A percentile compares a stretch with the other conserved stretches of the same genome.
phyloP scores from a whole-genome alignment of 1,284 basidiomycete genomes.

The Psilocybe mexicana region DNA sequence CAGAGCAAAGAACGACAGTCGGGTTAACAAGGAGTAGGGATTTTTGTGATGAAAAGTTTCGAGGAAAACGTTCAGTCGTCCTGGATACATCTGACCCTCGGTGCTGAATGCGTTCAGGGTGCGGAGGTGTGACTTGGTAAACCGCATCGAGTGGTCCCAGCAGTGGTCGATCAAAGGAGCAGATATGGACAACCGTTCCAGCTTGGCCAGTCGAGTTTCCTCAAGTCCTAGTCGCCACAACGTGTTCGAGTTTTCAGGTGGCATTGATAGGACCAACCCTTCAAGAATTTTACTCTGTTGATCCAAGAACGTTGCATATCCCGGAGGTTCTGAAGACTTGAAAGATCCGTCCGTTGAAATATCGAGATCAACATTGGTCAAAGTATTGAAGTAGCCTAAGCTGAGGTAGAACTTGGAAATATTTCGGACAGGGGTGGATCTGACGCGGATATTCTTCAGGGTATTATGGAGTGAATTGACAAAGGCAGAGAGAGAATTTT shows the following conservation, averaged over 20 bases:
- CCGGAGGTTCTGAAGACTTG: background rate
- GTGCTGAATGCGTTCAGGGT: conserved; percentile 2
- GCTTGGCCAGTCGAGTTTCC: background rate
- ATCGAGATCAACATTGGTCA: conserved; percentile 2
- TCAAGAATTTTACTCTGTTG: conserved; percentile 1
- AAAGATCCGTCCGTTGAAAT: background rate
- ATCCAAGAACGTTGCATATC: conserved; percentile 3
- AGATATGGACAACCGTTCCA: background rate
- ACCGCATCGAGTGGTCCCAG: conserved; percentile 2
- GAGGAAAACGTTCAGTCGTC: background rate
- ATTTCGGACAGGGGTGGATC: conserved; percentile 1
- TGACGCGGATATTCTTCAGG: conserved; percentile 2
- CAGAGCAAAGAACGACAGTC: background rate
- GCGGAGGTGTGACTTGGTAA: background rate
- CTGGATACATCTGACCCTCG: background rate
- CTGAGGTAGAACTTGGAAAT: conserved; percentile 2
- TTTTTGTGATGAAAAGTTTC: conserved; percentile 5
- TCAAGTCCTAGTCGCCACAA: background rate
- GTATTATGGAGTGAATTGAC: background rate
- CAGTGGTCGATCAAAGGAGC: background rate
- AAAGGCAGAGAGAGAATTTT: conserved; percentile 1
- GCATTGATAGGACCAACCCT: background rate
- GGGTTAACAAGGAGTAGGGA: background rate
- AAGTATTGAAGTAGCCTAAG: conserved; percentile 4
- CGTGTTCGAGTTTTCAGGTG: background rate